Conservation (phyloP, 202 grass and related monocot genomes). For the Brachypodium distachyon region DNA sequence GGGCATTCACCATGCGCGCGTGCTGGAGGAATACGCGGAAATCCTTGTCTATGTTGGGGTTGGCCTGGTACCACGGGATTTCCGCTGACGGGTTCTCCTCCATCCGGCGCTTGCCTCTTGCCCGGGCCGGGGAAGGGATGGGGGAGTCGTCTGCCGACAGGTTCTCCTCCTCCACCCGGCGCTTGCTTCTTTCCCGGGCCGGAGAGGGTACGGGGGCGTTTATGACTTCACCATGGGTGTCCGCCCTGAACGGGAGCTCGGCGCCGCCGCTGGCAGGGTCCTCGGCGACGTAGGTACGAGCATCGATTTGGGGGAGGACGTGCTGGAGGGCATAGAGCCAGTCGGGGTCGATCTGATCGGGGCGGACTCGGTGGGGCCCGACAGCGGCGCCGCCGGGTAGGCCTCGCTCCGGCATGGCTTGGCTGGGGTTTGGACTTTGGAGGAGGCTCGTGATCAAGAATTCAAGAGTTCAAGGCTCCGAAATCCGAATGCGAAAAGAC, state of each 20-base stretch:
- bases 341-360: slow-evolving; percentile 12
- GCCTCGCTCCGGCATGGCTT: not conserved
- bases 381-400: not conserved
- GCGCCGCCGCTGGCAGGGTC: not conserved
- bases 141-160: not conserved
- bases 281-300: slow-evolving; percentile 18
- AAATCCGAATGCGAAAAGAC: too few species aligned
- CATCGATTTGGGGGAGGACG: slow-evolving; percentile 1
- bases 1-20: not conserved
- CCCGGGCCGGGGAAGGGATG: not conserved
- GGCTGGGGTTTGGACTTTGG: not conserved
- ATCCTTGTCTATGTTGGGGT: not conserved
- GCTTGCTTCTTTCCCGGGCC: not conserved
- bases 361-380: not conserved
- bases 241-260: not conserved
- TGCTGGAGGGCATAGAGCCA: slow-evolving; percentile 34
- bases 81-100: not conserved
- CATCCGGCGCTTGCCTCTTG: not conserved
- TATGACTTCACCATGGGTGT: not conserved
- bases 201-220: not conserved
- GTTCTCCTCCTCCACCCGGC: not conserved
- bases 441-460: too few species aligned
- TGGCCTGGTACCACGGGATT: not conserved
- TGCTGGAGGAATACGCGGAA: slow-evolving; percentile 10
- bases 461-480: too few species aligned